Base-by-base conservation (phyloP, 2,329 filamentous ascomycete genomes). In the Volutella citrinella region DNA sequence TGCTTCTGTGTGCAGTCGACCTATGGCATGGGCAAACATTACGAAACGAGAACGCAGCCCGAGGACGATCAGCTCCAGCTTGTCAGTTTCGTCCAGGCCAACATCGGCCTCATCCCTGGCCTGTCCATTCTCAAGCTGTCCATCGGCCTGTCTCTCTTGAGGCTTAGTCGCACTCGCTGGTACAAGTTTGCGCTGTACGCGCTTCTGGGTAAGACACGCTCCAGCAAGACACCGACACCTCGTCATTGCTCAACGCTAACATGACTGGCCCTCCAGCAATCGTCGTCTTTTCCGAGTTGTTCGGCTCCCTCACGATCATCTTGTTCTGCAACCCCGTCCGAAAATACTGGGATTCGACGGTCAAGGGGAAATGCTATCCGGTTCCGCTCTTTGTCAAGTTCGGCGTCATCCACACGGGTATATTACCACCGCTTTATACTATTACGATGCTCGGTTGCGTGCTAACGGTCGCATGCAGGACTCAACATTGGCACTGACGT, bases 401-500 rank as follows among this genome's bases (percentile, higher is more conserved):
- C 13, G 13, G 13, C 12, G 13, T 28, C 9, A 18, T 28, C 16
- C 13, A 28, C 13, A 28, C 26, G 12, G 26, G 26, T 28, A 28
- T 13, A 22, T 12, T 22, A 9, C 20, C 20, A 8, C 12, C 20
- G 20, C 20, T n/a, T n/a, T 14, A 12, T 25, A 10, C 7, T 5
- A 9, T 12, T 18, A 11, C 15, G 7, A 10, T 5, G 15, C 7
- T 18, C 26, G 11, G 7, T 16, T 15, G 9, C 26, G 15, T 12
- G 16, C 5, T 16, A 4, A 11, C 9, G 9, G 11, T 18, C 16
- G 26, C 7, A 16, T 16, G 4, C 15, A 28, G 26, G 8, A 7
- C 18, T 28, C 26, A 28, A 28, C 26, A 28, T 28, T 16, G 7
- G 8, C 26, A 15, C 26, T 16, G 26, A 28, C 15, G 26, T 28